Conservation (phyloP, 2,329 filamentous ascomycete genomes). For the Pestalotiopsis sp. region DNA sequence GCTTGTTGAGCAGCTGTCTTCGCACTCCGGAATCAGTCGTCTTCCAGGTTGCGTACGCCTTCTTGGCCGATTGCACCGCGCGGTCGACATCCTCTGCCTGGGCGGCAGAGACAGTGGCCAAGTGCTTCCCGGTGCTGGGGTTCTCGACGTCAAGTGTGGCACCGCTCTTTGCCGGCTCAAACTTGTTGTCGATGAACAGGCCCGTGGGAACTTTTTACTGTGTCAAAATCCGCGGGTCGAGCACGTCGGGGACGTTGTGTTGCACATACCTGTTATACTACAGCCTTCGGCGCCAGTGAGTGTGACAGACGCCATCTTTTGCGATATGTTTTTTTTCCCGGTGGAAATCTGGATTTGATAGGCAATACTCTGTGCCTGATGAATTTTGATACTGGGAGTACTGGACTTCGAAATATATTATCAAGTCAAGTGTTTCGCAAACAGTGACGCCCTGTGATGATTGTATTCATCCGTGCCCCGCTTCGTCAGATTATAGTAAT, state of each 20-base stretch:
- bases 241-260: neutral
- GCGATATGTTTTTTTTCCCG: neutral
- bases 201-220: neutral
- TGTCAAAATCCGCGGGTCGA: neutral
- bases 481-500: neutral
- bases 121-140: constrained; percentile 1
- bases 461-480: too few species aligned
- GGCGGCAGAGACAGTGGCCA: neutral
- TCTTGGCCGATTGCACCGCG: neutral
- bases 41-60: neutral
- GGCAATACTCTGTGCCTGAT: too few species aligned
- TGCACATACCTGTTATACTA: neutral
- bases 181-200: constrained; percentile 3
- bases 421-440: neutral
- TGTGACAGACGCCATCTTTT: neutral
- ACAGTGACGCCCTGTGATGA: neutral
- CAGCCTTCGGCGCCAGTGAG: neutral
- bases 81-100: constrained; percentile 4
- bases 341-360: neutral
- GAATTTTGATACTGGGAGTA: neutral
- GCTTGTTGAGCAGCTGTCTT: neutral
- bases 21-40: neutral
- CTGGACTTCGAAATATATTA: neutral
- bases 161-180: neutral
- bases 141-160: constrained; percentile 4